These are phyloP conservation scores for Osmanthus fragrans DNA, from an alignment of 257 asterid genomes.

Conservation along the genomic window DNA sequence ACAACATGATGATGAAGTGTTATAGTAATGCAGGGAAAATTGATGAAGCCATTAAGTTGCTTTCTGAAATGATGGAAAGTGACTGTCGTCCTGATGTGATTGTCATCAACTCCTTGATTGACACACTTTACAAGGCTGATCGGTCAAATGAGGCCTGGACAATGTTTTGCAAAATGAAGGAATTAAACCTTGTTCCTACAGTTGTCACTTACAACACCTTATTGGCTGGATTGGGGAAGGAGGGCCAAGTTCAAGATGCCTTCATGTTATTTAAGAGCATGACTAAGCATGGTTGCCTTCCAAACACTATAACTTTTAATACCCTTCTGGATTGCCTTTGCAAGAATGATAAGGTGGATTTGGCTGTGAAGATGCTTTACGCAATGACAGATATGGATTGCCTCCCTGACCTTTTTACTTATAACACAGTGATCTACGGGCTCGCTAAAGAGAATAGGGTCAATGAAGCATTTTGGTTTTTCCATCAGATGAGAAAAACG, in stretches of 20 bases:
- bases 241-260: slow-evolving; percentile 74
- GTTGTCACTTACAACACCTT: slow-evolving; percentile 96
- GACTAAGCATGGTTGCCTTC: slow-evolving; percentile 64
- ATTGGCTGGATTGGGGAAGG: slow-evolving; percentile 85
- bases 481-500: slow-evolving; percentile 82
- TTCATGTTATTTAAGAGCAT: slow-evolving; percentile 66
- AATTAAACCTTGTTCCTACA: slow-evolving; percentile 68
- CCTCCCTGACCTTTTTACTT: slow-evolving; percentile 75
- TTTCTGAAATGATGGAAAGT: slow-evolving; percentile 65
- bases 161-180: slow-evolving; percentile 71
- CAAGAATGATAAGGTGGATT: slow-evolving; percentile 72
- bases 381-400: slow-evolving; percentile 67
- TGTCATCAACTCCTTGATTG: slow-evolving; percentile 77
- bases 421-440: slow-evolving; percentile 80
- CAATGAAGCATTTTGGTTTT: slow-evolving; percentile 81
- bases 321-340: slow-evolving; percentile 86
- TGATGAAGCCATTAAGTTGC: slow-evolving; percentile 73
- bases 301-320: slow-evolving; percentile 80
- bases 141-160: slow-evolving; percentile 85
- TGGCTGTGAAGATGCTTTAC: slow-evolving; percentile 67
- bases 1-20: slow-evolving; percentile 96
- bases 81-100: slow-evolving; percentile 77
- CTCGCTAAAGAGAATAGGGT: slow-evolving; percentile 68
- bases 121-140: slow-evolving; percentile 80
- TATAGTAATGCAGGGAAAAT: slow-evolving; percentile 69